These are phyloP conservation scores for Microbotryomycetes sp. DNA, from an alignment of 1,284 basidiomycete genomes.

Conservation along the genomic window DNA sequence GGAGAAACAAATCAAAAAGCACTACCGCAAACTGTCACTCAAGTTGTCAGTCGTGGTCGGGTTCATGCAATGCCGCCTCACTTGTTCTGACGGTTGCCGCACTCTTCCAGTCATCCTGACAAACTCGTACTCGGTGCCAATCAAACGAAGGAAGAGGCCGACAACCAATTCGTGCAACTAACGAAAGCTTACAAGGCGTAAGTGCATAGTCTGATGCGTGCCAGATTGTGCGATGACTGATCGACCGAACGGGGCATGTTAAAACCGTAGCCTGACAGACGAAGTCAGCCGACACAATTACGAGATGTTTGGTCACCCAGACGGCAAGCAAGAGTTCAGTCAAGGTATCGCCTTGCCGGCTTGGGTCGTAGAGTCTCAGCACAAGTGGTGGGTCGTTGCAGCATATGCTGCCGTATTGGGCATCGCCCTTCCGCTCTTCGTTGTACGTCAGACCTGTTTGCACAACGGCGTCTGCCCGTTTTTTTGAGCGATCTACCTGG, in stretches of 20 bases:
- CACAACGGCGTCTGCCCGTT: too few species aligned
- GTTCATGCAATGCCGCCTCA: neutral
- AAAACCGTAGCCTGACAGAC: constrained; percentile 70
- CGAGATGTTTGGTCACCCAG: constrained; percentile 87
- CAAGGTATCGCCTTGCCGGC: constrained; percentile 94
- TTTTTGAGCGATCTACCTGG: neutral
- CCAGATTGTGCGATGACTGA: too few species aligned
- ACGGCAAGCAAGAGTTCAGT: constrained; percentile 87
- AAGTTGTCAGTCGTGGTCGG: constrained; percentile 58
- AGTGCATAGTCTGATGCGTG: constrained; percentile 33
- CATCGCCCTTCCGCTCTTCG: constrained; percentile 74
- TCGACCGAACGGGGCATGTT: too few species aligned
- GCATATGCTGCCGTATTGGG: constrained; percentile 84
- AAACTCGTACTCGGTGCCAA: constrained; percentile 77
- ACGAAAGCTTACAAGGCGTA: constrained; percentile 98
- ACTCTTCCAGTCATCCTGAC: constrained; percentile 74
- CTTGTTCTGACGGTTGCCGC: constrained; percentile 2
- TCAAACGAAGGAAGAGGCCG: constrained; percentile 82
- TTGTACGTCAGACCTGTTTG: constrained; percentile 48
- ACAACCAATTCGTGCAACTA: constrained; percentile 80
- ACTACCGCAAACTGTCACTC: constrained; percentile 89
- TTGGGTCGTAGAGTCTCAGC: constrained; percentile 88
- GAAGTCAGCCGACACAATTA: constrained; percentile 87
- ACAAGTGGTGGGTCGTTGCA: constrained; percentile 84
- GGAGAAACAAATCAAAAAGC: constrained; percentile 91